Base-by-base conservation (phyloP, 257 asterid genomes). In the Nicotiana otophora region DNA sequence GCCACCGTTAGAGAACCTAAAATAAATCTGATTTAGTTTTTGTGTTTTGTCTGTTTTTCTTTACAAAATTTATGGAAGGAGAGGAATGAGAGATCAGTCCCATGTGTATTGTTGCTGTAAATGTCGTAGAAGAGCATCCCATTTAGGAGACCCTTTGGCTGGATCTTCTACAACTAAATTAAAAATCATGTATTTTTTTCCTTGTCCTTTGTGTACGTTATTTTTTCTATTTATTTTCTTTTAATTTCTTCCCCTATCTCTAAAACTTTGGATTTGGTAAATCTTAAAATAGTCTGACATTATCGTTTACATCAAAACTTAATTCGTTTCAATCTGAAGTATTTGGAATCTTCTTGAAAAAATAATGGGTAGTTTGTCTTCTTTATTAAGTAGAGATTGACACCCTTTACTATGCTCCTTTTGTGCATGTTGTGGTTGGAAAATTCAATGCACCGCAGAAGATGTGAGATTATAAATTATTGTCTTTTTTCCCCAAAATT, bases 41-140 rank as follows among this genome's bases (percentile, higher is more conserved):
- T 36, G 10, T 36, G 6, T 72, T 20, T 46, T 12, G 5, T 42
- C 7, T 72, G 12, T 23, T 20, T 42, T 72, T 46, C 4, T 23
- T 20, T 1, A 12, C 26, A 33, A 66, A 66, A 16, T 66, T 7
- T 3, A 23, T 53, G 58, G 19, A 51, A 48, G 55, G 15, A 10
- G 55, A 10, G 16, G 4, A 51, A 53, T 12, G 58, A 23, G 72
- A 75, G 86, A 91, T 86, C 94, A 88, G 61, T 79, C 84, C 84
- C 95, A 92, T 88, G 94, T 91, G 93, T 80, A 88, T 91, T 86
- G 89, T 90, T 89, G 90, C 67, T 89, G 90, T 72, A 7, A 83
- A 74, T 89, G 92, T 88, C 81, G 26, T 33, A 82, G 51, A 28
- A 72, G 77, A 86, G 85, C 87, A 80, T 81, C 86, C 82, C 77